Base-by-base conservation (phyloP, 75 land plant species). In the Pseudotsuga menziesii region DNA sequence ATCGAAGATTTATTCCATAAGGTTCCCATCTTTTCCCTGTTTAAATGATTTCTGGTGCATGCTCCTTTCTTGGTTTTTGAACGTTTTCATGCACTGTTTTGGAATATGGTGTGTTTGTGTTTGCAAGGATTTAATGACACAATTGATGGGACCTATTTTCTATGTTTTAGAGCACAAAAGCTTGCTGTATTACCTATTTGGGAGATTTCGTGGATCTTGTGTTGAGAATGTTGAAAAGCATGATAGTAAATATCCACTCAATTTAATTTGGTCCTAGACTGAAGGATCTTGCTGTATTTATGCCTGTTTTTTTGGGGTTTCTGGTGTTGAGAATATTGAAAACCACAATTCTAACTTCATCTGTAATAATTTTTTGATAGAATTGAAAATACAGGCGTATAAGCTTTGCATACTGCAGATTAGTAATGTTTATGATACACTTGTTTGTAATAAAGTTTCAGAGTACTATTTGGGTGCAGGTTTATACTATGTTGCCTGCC, bases 1-100 rank as follows among this genome's bases (percentile, higher is more conserved):
- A 54, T 80, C 19, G 82, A 80, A 60, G 82, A 80, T 26, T 26
- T 80, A 6, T 80, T 80, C 61, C 35, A 78, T 32, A 80, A 80
- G 82, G 82, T 80, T 74, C 17, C 19, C 1, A 16, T 64, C 39
- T 35, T 64, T 25, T 64, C 67, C 35, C 36, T 32, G 69, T 35
- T 32, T 64, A 36, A 64, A 32, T 64, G 7, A 32, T 29, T 32
- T 32, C 39, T 16, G 29, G 41, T 64, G 4, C 17, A 29, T 32
- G 8, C 52, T 44, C 52, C 8, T 41, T 41, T 41, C 5, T 44
- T 44, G 48, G 54, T 9, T 48, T 48, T 48, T 9, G 54, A 48
- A 48, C 54, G 9, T 48, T 48, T 48, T 48, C 54, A 48, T 48
- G 11, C 54, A 48, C 54, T 9, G 54, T 9, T 48, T 48, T 48